Percentiles rank a stretch among this genome's conserved stretches.
Evolutionary conservation across 2,329 filamentous ascomycete genomes (phyloP).

Genomic region (Fonsecaea nubica): DNA sequence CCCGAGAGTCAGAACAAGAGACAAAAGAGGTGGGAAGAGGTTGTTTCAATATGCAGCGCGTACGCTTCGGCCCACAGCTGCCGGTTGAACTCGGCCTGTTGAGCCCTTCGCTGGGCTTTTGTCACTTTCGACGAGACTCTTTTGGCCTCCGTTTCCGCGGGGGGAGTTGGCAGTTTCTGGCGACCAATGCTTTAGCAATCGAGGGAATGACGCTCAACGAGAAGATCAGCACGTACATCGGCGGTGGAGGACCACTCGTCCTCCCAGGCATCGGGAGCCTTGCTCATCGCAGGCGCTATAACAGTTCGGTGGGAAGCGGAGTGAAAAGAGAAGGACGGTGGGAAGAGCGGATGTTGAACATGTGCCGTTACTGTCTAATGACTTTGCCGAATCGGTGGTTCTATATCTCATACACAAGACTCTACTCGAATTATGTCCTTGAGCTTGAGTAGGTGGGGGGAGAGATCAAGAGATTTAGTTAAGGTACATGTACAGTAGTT

Average conservation of each 20-base stretch:
- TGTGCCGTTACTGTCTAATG: constrained; percentile 3
- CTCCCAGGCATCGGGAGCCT: constrained; percentile 76
- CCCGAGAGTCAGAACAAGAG: constrained; percentile 1
- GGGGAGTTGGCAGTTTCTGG: constrained; percentile 45
- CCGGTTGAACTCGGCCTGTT: constrained; percentile 82
- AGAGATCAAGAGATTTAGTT: constrained; percentile 3
- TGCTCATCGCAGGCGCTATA: constrained; percentile 32
- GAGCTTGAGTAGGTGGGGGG: background rate
- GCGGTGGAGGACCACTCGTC: constrained; percentile 86
- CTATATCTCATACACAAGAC: background rate
- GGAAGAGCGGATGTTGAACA: background rate
- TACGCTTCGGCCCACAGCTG: constrained; percentile 91
- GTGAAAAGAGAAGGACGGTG: background rate
- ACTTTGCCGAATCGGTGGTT: background rate
- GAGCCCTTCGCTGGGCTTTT: constrained; percentile 77
- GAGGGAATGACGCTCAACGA: background rate
- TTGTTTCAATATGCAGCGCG: constrained; percentile 39
- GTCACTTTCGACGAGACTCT: constrained; percentile 63
- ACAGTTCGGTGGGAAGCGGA: background rate
- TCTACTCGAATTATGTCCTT: background rate
- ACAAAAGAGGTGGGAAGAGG: background rate
- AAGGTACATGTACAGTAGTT: background rate
- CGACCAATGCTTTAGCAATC: background rate
- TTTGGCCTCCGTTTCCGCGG: constrained; percentile 47
- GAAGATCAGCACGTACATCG: constrained; percentile 52